Conservation (phyloP, 257 asterid species). For the Solanum corneliomulleri region DNA sequence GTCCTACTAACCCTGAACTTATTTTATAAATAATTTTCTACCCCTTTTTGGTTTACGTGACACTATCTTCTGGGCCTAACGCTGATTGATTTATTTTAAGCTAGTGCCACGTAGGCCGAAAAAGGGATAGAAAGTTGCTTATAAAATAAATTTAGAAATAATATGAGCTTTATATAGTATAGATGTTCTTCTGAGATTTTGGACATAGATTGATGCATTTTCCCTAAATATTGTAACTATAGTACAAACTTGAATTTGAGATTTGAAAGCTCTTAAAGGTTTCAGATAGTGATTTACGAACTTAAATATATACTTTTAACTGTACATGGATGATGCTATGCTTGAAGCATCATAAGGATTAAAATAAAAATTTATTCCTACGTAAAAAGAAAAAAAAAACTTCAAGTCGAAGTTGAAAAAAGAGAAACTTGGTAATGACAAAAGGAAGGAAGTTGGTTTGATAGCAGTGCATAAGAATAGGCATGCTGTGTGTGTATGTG, state of each 20-base stretch:
- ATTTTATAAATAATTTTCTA: no score
- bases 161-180: no score
- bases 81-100: no score
- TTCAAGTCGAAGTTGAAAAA: not conserved
- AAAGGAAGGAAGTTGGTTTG: not conserved
- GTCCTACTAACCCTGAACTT: fast-evolving
- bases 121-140: no score
- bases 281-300: no score
- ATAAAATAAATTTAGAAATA: no score
- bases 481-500: not conserved
- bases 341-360: no score
- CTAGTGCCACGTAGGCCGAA: fast-evolving
- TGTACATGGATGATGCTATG: not conserved
- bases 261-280: not conserved
- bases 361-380: no score
- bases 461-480: not conserved
- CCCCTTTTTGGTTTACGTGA: fast-evolving
- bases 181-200: fast-evolving
- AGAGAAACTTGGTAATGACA: not conserved
- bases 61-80: no score
- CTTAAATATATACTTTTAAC: not conserved
- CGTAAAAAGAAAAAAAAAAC: not conserved
- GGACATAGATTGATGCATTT: no score
- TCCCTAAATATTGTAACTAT: no score
- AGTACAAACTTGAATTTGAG: no score